Evolutionary conservation across 352 stramenopile genomes (phyloP), one percentile per base, ranked within the genome.

Genomic region (Phytophthora pisi): DNA sequence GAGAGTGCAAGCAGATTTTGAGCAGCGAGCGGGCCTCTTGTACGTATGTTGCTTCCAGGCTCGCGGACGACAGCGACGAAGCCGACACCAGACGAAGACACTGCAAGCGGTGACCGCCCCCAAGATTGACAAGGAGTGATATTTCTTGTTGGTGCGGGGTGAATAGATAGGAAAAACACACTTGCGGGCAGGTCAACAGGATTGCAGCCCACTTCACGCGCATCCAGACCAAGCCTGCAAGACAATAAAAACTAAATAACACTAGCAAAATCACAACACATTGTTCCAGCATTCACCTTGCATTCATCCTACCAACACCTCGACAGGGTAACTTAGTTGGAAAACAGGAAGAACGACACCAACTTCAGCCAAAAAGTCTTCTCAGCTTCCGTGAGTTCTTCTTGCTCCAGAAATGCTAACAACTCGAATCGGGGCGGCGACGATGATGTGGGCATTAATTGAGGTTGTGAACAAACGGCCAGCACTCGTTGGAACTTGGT

Each of bases 331-430:
- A n/a, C 16, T 16, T 67, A 63, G 28, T 61, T 69, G 26, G 74
- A 74, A 75, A 87, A 86, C 20, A 88, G 70, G 70, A 88, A 86
- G 57, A 89, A 89, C 8, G 82, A 88, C 47, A 84, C 72, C 40
- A 90, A 51, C 51, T 83, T 78, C 23, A 88, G 57, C 82, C 82
- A 90, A 46, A 86, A 86, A 3, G 67, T 74, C 38, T 78, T 81
- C 36, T 87, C 78, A 7, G 47, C 65, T 49, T 70, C 59, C 13
- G 77, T 72, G 23, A 78, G 62, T 13, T 72, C 57, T 6, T 77
- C 59, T 23, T 80, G 52, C 6, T 76, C 54, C 11, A 81, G 64
- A 53, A 84, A 84, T 38, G 47, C 28, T 43, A 56, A 45, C 42
- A 84, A 47, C 18, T 79, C 59, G 30, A 84, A 84, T 38, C 54